These are phyloP conservation scores for Ochetophila trinervis DNA, from an alignment of 306 rosid genomes.

Conservation along the genomic window DNA sequence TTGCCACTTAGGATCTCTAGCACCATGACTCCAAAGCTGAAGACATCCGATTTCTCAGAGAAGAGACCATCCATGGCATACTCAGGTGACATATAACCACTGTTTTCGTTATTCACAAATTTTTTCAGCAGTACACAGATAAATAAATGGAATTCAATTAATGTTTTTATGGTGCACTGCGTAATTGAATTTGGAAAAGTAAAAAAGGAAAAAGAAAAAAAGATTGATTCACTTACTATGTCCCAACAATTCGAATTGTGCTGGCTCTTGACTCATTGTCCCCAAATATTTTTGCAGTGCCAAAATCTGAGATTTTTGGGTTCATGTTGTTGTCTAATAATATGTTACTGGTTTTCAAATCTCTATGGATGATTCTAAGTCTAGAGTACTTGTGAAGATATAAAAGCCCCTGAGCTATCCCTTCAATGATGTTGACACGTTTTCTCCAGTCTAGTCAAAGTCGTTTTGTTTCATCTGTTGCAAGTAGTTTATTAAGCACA, in stretches of 20 bases:
- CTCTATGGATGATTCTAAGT: conserved; percentile 7
- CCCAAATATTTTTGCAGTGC: not conserved
- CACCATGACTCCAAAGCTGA: conserved; percentile 11
- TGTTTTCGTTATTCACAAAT: not conserved
- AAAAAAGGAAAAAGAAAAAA: not conserved
- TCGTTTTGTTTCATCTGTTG: not conserved
- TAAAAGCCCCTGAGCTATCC: conserved; percentile 5
- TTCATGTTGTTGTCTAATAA: not conserved
- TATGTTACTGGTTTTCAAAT: conserved; percentile 3
- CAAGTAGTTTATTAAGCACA: not conserved
- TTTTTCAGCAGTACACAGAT: too few species aligned
- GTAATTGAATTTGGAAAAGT: too few species aligned
- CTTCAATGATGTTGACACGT: not conserved
- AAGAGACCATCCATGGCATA: not conserved
- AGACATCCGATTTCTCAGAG: conserved; percentile 8
- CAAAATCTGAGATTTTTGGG: conserved; percentile 5
- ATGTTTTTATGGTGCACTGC: too few species aligned
- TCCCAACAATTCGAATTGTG: not conserved
- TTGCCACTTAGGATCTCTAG: conserved; percentile 1
- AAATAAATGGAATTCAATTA: too few species aligned
- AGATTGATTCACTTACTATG: not conserved
- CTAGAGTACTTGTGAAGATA: conserved; percentile 8
- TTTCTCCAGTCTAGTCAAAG: not conserved
- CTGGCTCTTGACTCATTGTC: too few species aligned
- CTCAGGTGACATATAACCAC: not conserved